phyloP scores from a whole-genome alignment of 2,329 filamentous ascomycete genomes.

The Huntiella abstrusa region DNA sequence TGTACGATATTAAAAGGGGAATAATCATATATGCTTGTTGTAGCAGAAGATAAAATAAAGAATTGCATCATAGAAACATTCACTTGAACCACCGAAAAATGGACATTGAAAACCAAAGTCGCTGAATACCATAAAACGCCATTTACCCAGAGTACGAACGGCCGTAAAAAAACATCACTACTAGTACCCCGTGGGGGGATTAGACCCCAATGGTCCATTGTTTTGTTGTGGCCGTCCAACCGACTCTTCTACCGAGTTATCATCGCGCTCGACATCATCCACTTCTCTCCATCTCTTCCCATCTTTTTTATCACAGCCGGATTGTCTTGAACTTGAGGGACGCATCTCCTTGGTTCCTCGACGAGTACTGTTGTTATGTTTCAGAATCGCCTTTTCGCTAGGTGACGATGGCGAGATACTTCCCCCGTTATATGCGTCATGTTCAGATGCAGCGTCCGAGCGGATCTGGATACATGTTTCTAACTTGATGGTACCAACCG shows the following conservation, averaged over 20 bases:
- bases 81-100: too few relatives aligned
- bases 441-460: background rate
- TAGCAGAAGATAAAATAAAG: too few relatives aligned
- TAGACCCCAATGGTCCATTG: constrained; percentile 8
- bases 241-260: constrained; percentile 3
- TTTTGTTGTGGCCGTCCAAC: constrained; percentile 4
- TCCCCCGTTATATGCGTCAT: background rate
- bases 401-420: background rate
- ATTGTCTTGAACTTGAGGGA: too few relatives aligned
- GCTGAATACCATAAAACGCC: too few relatives aligned
- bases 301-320: too few relatives aligned
- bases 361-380: background rate
- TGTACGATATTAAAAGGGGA: too few relatives aligned
- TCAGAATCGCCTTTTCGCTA: background rate
- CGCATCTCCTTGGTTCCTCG: too few relatives aligned
- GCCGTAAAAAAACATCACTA: background rate
- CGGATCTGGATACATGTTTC: constrained; percentile 8
- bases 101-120: too few relatives aligned
- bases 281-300: too few relatives aligned
- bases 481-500: background rate
- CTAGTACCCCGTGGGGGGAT: constrained; percentile 5
- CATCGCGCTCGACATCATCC: background rate
- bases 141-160: too few relatives aligned
- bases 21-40: too few relatives aligned
- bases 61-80: too few relatives aligned